These are phyloP conservation scores for Cercospora berteroae DNA, from an alignment of 2,329 filamentous ascomycete genomes.

Conservation along the genomic window DNA sequence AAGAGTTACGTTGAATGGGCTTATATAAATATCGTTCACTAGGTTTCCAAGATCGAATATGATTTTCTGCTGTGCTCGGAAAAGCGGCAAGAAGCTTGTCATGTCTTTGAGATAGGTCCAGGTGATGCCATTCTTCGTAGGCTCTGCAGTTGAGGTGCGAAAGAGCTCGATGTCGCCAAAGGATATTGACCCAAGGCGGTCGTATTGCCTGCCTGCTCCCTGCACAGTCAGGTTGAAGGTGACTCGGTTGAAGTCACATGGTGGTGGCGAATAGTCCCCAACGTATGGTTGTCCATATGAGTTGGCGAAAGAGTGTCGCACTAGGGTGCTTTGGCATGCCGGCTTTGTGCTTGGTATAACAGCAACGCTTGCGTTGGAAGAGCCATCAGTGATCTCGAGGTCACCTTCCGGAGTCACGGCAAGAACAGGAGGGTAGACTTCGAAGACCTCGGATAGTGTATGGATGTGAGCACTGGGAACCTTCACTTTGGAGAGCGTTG, in stretches of 20 bases:
- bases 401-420: constrained; percentile 44
- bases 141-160: constrained; percentile 78
- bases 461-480: constrained; percentile 23
- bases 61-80: constrained; percentile 66
- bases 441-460: constrained; percentile 60
- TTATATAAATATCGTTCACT: constrained; percentile 69
- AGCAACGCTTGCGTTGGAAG: constrained; percentile 29
- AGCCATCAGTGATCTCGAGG: constrained; percentile 40
- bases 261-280: constrained; percentile 66
- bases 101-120: constrained; percentile 80
- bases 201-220: constrained; percentile 70
- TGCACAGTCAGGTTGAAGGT: constrained; percentile 73
- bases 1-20: constrained; percentile 68
- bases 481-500: background rate
- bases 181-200: constrained; percentile 73
- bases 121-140: constrained; percentile 65
- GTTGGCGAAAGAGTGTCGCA: constrained; percentile 67
- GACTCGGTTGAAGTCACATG: constrained; percentile 70
- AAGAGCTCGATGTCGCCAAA: constrained; percentile 77
- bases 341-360: constrained; percentile 30
- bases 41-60: constrained; percentile 80
- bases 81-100: constrained; percentile 67
- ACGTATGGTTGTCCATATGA: constrained; percentile 74
- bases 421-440: constrained; percentile 66
- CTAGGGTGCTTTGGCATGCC: constrained; percentile 58